A percentile compares a stretch with the other conserved stretches of the same genome.
Conservation (phyloP, 768 basidiomycete species). For the Leccinum pellstonianum region DNA sequence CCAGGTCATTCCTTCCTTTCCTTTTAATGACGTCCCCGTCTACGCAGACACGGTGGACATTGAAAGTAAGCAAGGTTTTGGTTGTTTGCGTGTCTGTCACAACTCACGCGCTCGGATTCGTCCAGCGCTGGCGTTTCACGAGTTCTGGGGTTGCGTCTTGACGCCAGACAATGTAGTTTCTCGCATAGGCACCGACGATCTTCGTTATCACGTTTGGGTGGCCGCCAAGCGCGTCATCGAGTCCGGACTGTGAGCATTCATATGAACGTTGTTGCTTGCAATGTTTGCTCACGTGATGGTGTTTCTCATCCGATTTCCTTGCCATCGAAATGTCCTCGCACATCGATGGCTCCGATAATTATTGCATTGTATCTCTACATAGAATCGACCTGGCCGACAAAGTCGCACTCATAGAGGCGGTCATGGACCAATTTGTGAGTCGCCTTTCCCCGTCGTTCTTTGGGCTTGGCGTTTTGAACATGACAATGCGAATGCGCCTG, state of each 20-base stretch:
- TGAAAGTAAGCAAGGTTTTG: conserved; percentile 32
- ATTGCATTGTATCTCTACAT: not conserved
- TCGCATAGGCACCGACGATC: conserved; percentile 24
- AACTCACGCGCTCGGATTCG: not conserved
- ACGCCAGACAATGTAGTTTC: conserved; percentile 34
- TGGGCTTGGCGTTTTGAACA: not conserved
- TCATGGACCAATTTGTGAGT: conserved; percentile 35
- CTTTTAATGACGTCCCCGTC: conserved; percentile 27
- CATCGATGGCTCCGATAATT: not conserved
- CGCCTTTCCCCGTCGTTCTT: not conserved
- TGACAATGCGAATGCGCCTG: not conserved
- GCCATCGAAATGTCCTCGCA: not conserved
- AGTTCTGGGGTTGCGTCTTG: conserved; percentile 34
- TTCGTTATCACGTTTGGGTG: conserved; percentile 37
- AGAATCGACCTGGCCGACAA: conserved; percentile 18
- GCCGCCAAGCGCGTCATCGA: conserved; percentile 32
- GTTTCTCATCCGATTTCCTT: not conserved
- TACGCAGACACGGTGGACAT: conserved; percentile 44
- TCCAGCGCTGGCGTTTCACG: conserved; percentile 34
- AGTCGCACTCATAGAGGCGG: conserved; percentile 19
- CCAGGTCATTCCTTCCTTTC: conserved; percentile 35
- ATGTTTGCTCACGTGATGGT: not conserved
- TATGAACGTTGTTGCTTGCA: not conserved
- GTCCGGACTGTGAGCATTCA: conserved; percentile 16
- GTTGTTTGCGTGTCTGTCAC: conserved; percentile 13